phyloP scores from a whole-genome alignment of 108 stramenopile species.

The Seminavis robusta region DNA sequence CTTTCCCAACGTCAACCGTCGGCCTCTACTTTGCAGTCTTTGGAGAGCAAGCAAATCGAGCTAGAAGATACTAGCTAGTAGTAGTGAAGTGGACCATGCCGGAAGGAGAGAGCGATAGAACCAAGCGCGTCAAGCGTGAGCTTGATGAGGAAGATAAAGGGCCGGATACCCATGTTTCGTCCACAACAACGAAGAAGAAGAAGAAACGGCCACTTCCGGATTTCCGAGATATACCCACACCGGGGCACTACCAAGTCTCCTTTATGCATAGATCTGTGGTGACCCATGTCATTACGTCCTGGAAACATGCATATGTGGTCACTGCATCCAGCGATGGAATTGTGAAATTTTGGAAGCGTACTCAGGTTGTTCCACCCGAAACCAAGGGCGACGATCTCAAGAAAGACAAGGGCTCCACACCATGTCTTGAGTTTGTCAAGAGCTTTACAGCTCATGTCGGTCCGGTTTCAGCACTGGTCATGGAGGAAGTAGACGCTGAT shows the following conservation, averaged over 20 bases:
- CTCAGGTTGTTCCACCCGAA: constrained; percentile 22
- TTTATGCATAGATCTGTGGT: constrained; percentile 94
- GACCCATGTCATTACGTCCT: constrained; percentile 65
- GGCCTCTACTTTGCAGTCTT: too few species aligned
- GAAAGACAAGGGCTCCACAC: neutral
- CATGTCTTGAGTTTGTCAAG: constrained; percentile 96
- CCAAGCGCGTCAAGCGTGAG: too few species aligned
- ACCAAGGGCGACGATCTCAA: neutral
- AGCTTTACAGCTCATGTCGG: constrained; percentile 91
- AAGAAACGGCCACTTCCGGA: too few species aligned
- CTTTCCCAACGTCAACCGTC: too few species aligned
- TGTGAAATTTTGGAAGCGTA: constrained; percentile 99
- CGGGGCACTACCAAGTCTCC: constrained; percentile 71
- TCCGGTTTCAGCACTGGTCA: constrained; percentile 51
- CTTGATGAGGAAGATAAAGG: too few species aligned
- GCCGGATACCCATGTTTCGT: too few species aligned
- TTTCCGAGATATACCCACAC: constrained; percentile 58
- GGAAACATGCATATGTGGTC: constrained; percentile 86
- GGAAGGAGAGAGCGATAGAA: too few species aligned
- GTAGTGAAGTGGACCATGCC: too few species aligned
- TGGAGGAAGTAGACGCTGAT: constrained; percentile 72
- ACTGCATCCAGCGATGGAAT: constrained; percentile 90
- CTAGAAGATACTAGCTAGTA: too few species aligned
- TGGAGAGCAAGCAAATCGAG: too few species aligned
- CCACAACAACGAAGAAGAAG: too few species aligned